These are phyloP conservation scores for Clarireedia homoeocarpa DNA, from an alignment of 2,329 filamentous ascomycete genomes.

Conservation along the genomic window DNA sequence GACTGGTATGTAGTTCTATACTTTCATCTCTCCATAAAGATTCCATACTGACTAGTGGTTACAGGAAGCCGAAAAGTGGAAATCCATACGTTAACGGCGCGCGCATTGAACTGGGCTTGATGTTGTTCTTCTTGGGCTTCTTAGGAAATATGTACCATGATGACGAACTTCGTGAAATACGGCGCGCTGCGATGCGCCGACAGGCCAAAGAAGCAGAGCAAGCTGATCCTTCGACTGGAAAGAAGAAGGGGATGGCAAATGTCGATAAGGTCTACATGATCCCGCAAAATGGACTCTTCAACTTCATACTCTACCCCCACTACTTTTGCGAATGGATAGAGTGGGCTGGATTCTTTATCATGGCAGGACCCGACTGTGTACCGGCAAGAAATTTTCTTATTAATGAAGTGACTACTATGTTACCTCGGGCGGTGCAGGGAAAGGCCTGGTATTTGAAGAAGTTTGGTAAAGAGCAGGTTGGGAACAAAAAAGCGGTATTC, in stretches of 20 bases:
- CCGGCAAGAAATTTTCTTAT: slow-evolving; percentile 76
- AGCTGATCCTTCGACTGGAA: slow-evolving; percentile 23
- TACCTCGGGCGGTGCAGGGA: slow-evolving; percentile 75
- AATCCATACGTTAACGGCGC: slow-evolving; percentile 30
- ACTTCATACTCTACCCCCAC: slow-evolving; percentile 79
- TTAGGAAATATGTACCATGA: slow-evolving; percentile 82
- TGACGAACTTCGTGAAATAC: slow-evolving; percentile 79
- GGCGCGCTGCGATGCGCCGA: slow-evolving; percentile 57
- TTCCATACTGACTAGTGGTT: neutral
- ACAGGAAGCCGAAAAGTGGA: slow-evolving; percentile 15
- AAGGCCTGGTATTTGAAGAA: slow-evolving; percentile 78
- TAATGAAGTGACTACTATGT: slow-evolving; percentile 85
- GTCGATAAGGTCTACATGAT: slow-evolving; percentile 83
- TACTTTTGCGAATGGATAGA: slow-evolving; percentile 97
- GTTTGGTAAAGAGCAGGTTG: slow-evolving; percentile 80
- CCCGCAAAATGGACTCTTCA: slow-evolving; percentile 76
- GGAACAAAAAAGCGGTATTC: slow-evolving; percentile 65
- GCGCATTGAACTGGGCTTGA: slow-evolving; percentile 54
- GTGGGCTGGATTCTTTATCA: slow-evolving; percentile 84
- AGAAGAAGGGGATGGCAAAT: slow-evolving; percentile 24
- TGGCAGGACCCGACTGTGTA: slow-evolving; percentile 56
- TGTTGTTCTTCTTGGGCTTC: slow-evolving; percentile 70
- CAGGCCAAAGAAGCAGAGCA: slow-evolving; percentile 37
- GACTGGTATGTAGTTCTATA: slow-evolving; percentile 38
- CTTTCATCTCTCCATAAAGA: neutral